Base-by-base conservation (phyloP, 2,329 filamentous ascomycete species). In the Xylaria sp. region DNA sequence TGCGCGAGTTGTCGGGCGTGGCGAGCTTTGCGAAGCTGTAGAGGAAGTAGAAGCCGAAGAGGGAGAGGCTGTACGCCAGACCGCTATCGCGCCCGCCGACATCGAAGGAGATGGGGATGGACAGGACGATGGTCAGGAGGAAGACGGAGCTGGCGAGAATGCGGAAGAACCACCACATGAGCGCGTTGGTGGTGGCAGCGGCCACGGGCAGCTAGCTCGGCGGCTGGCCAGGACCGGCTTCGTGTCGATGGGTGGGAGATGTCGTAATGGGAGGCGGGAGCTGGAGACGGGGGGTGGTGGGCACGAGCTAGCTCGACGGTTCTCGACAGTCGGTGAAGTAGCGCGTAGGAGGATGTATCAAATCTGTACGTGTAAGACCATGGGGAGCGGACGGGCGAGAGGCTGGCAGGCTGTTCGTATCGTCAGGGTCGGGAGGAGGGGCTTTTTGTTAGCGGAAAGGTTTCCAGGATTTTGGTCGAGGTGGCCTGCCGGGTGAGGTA, bases 51-150 rank as follows among this genome's bases (percentile, higher is more conserved):
- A 95, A 97, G 66, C 83, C 80, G 64, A 93, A 92, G 50, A 97
- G 84, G 44, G 90, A 86, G 49, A 97, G 83, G 70, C 92, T 97
- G 78, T 95, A 97, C 59, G 92, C 93, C 69, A 99, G 82, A 55
- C 94, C 94, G 69, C 92, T 96, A 66, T 94, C 92, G 68, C 91
- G 88, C 59, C 94, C 94, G 71, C 94, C 94, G 68, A 97, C 93
- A 84, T 99, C 94, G 78, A 97, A 97, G 68, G 93, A 91, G 71
- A 99, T 87, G 58, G 94, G 94, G 71, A 99, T 94, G 59, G 92
- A 96, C 71, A 97, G 89, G 70, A 97, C 87, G 73, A 97, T 92
- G 76, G 90, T 90, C 75, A 92, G 83, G 66, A 97, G 86, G 77
- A 97, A 97, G 75, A 91, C 76, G 70, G 88, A 81, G 76, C 91